Base-by-base conservation (phyloP, 768 basidiomycete species). In the Pisolithus sp. region DNA sequence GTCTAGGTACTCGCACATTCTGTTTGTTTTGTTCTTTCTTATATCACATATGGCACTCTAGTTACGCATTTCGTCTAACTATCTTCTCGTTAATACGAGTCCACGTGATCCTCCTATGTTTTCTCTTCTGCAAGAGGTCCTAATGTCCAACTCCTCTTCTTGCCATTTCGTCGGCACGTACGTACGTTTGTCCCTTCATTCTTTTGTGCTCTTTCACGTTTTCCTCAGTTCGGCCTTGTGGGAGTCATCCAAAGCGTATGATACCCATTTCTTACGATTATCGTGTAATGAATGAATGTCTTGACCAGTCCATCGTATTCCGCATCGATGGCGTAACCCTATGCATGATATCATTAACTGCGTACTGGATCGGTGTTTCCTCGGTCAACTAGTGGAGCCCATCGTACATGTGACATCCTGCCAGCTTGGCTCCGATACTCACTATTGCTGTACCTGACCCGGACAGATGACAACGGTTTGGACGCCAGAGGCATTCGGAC, bases 1-100 rank as follows among this genome's bases (percentile, higher is more conserved):
- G 30, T 48, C 52, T 60, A 55, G 57, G 61, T 64, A 64, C 54
- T 67, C 52, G 51, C 55, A 60, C 57, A 46, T 40, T 53, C 52
- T 50, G 34, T 26, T n/a, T 26, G 51, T 53, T 54, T 50, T 42
- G n/a, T n/a, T n/a, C n/a, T 26, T 26, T 26, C 26, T 26, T 26
- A 26, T 6, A 52, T 56, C 48, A 57, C 68, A 62, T 59, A 59
- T 53, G 54, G 61, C 55, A 50, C 52, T 31, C 39, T 50, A 54
- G 26, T 42, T 51, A 57, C 50, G 58, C 55, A 42, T 59, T 53
- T 66, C 64, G 60, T 30, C 53, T 59, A n/a, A 58, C 43, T 24
- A 58, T 49, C 56, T 53, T 37, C 40, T 53, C 40, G 23, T 53
- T 51, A 55, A 45, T 47, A 53, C 46, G 45, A 26, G 24, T 47